Evolutionary conservation across 441 rosid species (phyloP), one percentile per base, ranked within the genome.

Genomic region (Erodium texanum): DNA sequence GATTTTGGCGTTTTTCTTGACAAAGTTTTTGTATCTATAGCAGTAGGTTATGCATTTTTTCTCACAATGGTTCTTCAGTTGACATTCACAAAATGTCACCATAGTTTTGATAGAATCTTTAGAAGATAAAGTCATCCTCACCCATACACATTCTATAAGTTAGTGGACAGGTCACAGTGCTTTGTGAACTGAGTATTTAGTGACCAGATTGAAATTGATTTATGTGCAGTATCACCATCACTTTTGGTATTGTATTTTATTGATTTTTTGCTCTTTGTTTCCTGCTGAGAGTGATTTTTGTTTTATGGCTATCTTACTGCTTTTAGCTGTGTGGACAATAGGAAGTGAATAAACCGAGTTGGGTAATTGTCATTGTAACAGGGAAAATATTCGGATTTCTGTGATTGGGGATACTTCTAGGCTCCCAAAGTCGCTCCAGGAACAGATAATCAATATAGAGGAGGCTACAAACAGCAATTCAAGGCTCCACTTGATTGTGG

Each of bases 361-460:
- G 41, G 10, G 41, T 34, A 34, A 27, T 34, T 34, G 41, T 34
- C 41, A 34, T 41, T 23, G 65, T 64, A 32, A 61, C 74, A 87
- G 89, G 70, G 43, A 73, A 9, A 83, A 85, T 3, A 73, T 84
- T 68, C 74, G 82, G 43, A 68, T 92, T 27, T 86, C 92, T 0
- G 58, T 80, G 4, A 88, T 87, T 0, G 96, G 96, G n/a, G 98
- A 92, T 67, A 77, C 86, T 9, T 83, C 88, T 1, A 87, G 67
- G 70, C 87, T 90, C 45, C 79, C 97, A 0, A 0, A 23, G 3
- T 81, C 93, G 69, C 80, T 88, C 9, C 71, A 70, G 52, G 24
- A 23, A 16, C 41, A 79, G 2, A 80, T 86, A 45, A 24, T 16
- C n/a, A 78, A 84, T 64, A 80, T 75, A 5, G 88, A 90, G 64